These are phyloP conservation scores for Anethum foeniculum DNA, from an alignment of 140 eudicot species.

Conservation along the genomic window DNA sequence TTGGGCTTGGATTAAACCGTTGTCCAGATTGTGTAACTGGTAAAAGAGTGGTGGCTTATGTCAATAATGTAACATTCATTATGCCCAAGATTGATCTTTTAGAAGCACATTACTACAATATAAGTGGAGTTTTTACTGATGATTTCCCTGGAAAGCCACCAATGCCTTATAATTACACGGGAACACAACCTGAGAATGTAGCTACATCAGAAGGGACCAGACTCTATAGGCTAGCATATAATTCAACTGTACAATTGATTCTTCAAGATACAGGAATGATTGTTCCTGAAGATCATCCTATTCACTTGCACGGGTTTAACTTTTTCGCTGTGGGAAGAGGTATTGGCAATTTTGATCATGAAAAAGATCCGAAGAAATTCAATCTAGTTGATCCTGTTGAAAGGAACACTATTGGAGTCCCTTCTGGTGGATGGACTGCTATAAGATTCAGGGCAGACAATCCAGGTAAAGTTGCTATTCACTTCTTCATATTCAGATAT, in stretches of 20 bases:
- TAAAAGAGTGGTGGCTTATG: slow-evolving; percentile 45
- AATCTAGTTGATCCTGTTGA: slow-evolving; percentile 53
- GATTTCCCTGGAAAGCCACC: slow-evolving; percentile 60
- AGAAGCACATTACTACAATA: slow-evolving; percentile 64
- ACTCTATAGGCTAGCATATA: slow-evolving; percentile 53
- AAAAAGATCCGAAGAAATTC: slow-evolving; percentile 35
- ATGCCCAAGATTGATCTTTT: slow-evolving; percentile 70
- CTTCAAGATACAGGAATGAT: slow-evolving; percentile 70
- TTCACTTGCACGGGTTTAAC: slow-evolving; percentile 70
- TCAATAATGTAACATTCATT: slow-evolving; percentile 57
- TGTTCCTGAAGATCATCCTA: slow-evolving; percentile 58
- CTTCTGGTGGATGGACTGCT: slow-evolving; percentile 56
- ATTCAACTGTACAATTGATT: slow-evolving; percentile 55
- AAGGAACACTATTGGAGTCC: slow-evolving; percentile 49
- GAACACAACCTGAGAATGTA: slow-evolving; percentile 37
- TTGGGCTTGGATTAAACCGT: slow-evolving; percentile 52
- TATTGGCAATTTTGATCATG: slow-evolving; percentile 34
- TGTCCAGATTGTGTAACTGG: slow-evolving; percentile 55
- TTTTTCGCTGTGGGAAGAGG: slow-evolving; percentile 48
- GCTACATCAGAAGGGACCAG: slow-evolving; percentile 54
- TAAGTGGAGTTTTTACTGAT: slow-evolving; percentile 51
- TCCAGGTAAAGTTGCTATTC: slow-evolving; percentile 30
- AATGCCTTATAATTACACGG: slow-evolving; percentile 50
- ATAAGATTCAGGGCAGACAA: slow-evolving; percentile 53
- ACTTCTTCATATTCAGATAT: neutral